Evolutionary conservation across 202 grass and related monocot genomes (phyloP).

Genomic region (Eragrostis tef): DNA sequence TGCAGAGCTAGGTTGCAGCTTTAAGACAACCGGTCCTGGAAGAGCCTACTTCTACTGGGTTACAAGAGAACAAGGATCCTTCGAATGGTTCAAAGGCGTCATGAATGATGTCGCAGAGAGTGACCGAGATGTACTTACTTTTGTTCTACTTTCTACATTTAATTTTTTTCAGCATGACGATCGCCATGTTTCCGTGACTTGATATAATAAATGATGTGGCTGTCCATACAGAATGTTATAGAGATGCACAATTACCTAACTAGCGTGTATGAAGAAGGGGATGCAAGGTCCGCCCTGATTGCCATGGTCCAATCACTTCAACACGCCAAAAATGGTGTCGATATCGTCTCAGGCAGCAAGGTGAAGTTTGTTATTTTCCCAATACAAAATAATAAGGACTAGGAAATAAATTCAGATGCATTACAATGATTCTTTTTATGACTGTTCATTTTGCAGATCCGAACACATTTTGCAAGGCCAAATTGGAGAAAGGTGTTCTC

Average conservation of each 20-base stretch:
- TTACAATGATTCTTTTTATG: neutral
- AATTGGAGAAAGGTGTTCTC: conserved; percentile 99
- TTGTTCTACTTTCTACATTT: neutral
- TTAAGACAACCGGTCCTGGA: conserved; percentile 81
- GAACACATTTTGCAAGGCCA: conserved; percentile 94
- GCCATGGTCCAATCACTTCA: conserved; percentile 98
- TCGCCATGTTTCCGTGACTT: neutral
- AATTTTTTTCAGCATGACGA: neutral
- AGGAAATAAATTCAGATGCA: neutral
- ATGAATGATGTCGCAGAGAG: conserved; percentile 98
- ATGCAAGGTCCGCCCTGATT: conserved; percentile 89
- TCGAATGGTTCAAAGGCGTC: conserved; percentile 99
- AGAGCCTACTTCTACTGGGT: conserved; percentile 99
- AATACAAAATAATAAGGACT: neutral
- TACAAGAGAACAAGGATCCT: conserved; percentile 96
- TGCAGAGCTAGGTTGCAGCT: conserved; percentile 59
- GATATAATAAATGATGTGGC: conserved; percentile 34
- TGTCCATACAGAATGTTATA: conserved; percentile 74
- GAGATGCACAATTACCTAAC: conserved; percentile 99
- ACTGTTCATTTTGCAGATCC: conserved; percentile 58
- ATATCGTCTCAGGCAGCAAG: conserved; percentile 92
- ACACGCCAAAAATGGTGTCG: conserved; percentile 87
- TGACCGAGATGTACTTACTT: conserved; percentile 65
- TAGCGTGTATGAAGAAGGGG: conserved; percentile 99
- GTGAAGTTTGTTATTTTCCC: conserved; percentile 38